A percentile compares a stretch with the other conserved stretches of the same genome.
phyloP scores from a whole-genome alignment of 106 monocot genomes.

The Hemerocallis citrina region DNA sequence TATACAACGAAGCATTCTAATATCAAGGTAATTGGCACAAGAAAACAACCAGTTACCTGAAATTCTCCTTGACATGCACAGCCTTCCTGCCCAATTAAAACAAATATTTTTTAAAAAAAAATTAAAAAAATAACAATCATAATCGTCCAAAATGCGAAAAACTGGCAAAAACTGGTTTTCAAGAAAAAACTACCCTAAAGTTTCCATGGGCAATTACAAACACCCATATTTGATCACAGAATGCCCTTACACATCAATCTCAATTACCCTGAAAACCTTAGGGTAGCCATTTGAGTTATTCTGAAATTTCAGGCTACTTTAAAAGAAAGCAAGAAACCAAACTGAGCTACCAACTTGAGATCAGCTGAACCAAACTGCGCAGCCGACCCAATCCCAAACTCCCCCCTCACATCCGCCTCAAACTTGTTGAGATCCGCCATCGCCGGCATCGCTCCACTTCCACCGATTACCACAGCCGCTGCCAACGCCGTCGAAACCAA shows the following conservation, averaged over 20 bases:
- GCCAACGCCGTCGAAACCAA: slow-evolving; percentile 57
- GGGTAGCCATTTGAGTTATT: too few relatives aligned
- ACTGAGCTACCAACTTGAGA: slow-evolving; percentile 32
- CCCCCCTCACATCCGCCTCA: slow-evolving; percentile 76
- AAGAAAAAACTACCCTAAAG: too few relatives aligned
- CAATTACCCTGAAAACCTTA: too few relatives aligned
- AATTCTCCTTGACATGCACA: slow-evolving; percentile 87
- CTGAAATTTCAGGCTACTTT: too few relatives aligned
- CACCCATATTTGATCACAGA: too few relatives aligned
- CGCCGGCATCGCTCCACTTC: slow-evolving; percentile 31
- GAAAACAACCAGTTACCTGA: slow-evolving; percentile 43
- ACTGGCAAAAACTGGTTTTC: too few relatives aligned
- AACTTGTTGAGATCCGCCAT: slow-evolving; percentile 88
- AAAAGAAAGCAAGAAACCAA: not conserved
- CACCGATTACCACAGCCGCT: slow-evolving; percentile 29
- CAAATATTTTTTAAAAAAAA: slow-evolving; percentile 1
- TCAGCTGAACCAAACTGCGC: slow-evolving; percentile 94
- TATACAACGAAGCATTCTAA: not conserved
- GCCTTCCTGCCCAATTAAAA: slow-evolving; percentile 54
- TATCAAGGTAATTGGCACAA: not conserved
- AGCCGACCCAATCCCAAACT: slow-evolving; percentile 95
- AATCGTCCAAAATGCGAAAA: too few relatives aligned
- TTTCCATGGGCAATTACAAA: too few relatives aligned
- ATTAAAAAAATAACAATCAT: not conserved
- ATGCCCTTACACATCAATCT: too few relatives aligned